Conservation (phyloP, 768 basidiomycete species). For the Chlorophyllum brunneum region DNA sequence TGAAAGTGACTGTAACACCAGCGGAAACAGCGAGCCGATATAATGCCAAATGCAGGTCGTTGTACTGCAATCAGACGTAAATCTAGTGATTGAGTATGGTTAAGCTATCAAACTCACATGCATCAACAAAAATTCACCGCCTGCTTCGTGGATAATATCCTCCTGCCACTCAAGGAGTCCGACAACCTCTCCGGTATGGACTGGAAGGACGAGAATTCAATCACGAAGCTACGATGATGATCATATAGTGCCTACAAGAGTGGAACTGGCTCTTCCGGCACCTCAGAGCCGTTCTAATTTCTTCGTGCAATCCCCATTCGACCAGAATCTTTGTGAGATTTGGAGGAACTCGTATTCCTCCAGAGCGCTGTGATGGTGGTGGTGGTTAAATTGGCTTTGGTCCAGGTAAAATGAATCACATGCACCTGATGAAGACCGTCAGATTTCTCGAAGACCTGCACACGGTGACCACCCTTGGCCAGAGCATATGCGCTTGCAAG, state of each 20-base stretch:
- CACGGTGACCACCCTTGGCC: slow-evolving; percentile 45
- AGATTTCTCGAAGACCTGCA: slow-evolving; percentile 42
- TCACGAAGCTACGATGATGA: background rate
- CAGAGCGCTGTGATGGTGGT: slow-evolving; percentile 22
- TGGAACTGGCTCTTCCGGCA: slow-evolving; percentile 32
- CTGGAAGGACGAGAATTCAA: slow-evolving; percentile 21
- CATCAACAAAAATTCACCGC: slow-evolving; percentile 47
- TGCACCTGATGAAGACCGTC: slow-evolving; percentile 28
- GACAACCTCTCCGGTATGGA: slow-evolving; percentile 38
- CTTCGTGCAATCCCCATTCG: slow-evolving; percentile 46
- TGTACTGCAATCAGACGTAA: slow-evolving; percentile 29
- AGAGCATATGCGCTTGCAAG: slow-evolving; percentile 47
- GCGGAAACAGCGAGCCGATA: slow-evolving; percentile 36
- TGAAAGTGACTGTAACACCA: slow-evolving; percentile 35
- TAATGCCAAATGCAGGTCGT: slow-evolving; percentile 41
- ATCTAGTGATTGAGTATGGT: background rate
- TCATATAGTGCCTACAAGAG: slow-evolving; percentile 26
- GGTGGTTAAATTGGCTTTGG: background rate
- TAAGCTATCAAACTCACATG: slow-evolving; percentile 31
- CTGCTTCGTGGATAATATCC: slow-evolving; percentile 42
- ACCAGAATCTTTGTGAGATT: slow-evolving; percentile 47
- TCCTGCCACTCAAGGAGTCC: slow-evolving; percentile 47
- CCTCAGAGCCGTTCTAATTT: slow-evolving; percentile 29
- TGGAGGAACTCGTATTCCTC: slow-evolving; percentile 47
- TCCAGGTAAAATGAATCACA: slow-evolving; percentile 9